Evolutionary conservation across 352 stramenopile species (phyloP).

Genomic region (Phytophthora pini): DNA sequence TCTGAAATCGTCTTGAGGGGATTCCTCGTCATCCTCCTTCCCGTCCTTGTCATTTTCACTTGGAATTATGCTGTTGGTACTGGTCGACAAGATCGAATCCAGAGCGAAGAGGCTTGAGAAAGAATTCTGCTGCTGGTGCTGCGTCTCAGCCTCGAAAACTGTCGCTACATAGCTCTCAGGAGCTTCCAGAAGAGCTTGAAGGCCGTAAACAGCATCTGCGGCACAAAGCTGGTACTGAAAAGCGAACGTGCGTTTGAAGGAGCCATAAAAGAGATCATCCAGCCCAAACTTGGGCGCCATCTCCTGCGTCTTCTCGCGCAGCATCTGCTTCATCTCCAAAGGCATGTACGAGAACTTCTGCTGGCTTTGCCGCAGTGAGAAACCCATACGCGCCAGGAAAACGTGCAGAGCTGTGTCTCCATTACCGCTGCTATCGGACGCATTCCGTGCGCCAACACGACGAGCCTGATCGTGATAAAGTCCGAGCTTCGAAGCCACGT

Average conservation of each 20-base stretch:
- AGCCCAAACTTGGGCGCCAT: constrained; percentile 95
- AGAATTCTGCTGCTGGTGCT: constrained; percentile 55
- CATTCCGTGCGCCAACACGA: constrained; percentile 69
- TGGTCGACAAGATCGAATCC: constrained; percentile 31
- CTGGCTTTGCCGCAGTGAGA: constrained; percentile 94
- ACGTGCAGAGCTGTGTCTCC: constrained; percentile 88
- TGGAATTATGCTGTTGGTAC: constrained; percentile 6
- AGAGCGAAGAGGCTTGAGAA: constrained; percentile 47
- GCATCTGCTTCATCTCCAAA: constrained; percentile 89
- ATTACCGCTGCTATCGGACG: constrained; percentile 32
- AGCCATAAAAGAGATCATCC: constrained; percentile 96
- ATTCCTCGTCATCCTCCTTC: constrained; percentile 24
- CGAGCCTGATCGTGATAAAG: constrained; percentile 74
- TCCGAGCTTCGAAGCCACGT: constrained; percentile 91
- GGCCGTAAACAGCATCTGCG: constrained; percentile 94
- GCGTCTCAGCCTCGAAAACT: constrained; percentile 72
- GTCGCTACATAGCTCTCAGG: constrained; percentile 70
- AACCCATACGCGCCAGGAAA: constrained; percentile 98
- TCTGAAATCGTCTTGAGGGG: constrained; percentile 61
- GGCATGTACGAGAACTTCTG: constrained; percentile 98
- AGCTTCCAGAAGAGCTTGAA: constrained; percentile 95
- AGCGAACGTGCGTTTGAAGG: constrained; percentile 94
- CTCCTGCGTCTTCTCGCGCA: constrained; percentile 93
- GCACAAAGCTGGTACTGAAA: constrained; percentile 96
- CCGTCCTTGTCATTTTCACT: constrained; percentile 8